Percentiles rank a stretch among this genome's conserved stretches.
These are phyloP conservation scores for Gryganskiella cystojenkinii DNA, from an alignment of 192 early-diverging fungal species.

Conservation along the genomic window DNA sequence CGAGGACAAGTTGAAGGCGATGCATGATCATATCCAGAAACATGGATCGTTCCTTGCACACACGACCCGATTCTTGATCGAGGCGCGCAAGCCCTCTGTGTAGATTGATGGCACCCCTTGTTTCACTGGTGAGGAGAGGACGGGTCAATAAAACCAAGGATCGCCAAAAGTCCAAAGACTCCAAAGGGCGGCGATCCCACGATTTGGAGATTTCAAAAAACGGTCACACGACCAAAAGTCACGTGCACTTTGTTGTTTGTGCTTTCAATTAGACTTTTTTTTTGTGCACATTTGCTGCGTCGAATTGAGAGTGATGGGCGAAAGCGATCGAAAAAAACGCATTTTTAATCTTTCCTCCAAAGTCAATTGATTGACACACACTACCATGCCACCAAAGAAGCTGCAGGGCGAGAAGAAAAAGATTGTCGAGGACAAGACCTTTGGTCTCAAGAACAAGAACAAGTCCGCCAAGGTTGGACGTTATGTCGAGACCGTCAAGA, in stretches of 20 bases:
- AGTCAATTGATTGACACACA: too few species aligned
- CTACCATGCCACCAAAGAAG: conserved; percentile 84
- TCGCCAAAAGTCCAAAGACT: too few species aligned
- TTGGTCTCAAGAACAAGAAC: conserved; percentile 99
- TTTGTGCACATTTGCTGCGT: not conserved
- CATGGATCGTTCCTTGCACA: conserved; percentile 29
- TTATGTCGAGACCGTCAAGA: conserved; percentile 92
- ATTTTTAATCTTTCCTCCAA: too few species aligned
- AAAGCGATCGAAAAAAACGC: too few species aligned
- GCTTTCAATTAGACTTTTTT: not conserved
- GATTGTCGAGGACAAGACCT: conserved; percentile 95
- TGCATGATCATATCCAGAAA: conserved; percentile 35
- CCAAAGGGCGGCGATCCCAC: too few species aligned
- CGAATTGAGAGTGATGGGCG: too few species aligned
- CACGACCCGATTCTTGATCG: conserved; percentile 34
- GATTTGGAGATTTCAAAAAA: too few species aligned
- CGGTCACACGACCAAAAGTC: too few species aligned
- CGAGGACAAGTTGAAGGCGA: conserved; percentile 22
- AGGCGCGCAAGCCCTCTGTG: conserved; percentile 9
- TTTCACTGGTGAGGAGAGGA: too few species aligned
- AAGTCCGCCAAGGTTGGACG: conserved; percentile 91
- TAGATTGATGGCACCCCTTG: too few species aligned
- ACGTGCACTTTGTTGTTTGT: too few species aligned
- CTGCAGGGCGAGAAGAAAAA: conserved; percentile 80
- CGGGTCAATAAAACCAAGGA: too few species aligned